Percentiles rank a stretch among this genome's conserved stretches.
Conservation (phyloP, 2,329 filamentous ascomycete species). For the Phyllosticta citribraziliensis region DNA sequence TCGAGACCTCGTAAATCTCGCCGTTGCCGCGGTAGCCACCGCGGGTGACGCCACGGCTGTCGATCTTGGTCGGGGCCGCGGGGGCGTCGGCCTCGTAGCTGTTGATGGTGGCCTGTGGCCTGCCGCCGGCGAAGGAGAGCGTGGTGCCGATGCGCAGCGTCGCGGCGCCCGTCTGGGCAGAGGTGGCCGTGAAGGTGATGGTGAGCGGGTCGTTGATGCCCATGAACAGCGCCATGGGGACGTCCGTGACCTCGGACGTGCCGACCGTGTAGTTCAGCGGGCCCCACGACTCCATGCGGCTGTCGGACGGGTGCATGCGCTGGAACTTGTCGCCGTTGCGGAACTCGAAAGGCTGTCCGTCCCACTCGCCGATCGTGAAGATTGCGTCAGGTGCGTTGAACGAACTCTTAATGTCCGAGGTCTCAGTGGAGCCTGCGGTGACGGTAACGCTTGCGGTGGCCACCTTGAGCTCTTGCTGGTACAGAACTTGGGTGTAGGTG, state of each 20-base stretch:
- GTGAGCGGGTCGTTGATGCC: conserved; percentile 49
- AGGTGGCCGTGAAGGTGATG: conserved; percentile 48
- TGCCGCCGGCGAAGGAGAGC: conserved; percentile 49
- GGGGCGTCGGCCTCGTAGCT: conserved; percentile 41
- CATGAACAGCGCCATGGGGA: conserved; percentile 60
- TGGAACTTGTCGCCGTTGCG: conserved; percentile 57
- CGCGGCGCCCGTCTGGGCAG: conserved; percentile 38
- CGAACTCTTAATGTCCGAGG: conserved; percentile 42
- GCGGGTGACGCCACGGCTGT: conserved; percentile 55
- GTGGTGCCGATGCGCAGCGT: conserved; percentile 58
- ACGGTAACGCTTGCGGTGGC: conserved; percentile 41
- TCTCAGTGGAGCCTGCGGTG: conserved; percentile 39
- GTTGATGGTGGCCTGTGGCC: conserved; percentile 50
- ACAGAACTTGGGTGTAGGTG: conserved; percentile 59
- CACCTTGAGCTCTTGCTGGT: conserved; percentile 49
- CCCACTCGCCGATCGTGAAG: conserved; percentile 57
- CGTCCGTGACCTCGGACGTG: conserved; percentile 40
- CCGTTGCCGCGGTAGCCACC: conserved; percentile 55
- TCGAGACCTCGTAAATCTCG: conserved; percentile 53
- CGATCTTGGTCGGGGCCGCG: conserved; percentile 50
- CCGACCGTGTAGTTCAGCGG: conserved; percentile 53
- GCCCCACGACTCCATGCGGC: conserved; percentile 53
- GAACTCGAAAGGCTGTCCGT: conserved; percentile 51
- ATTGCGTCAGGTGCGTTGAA: conserved; percentile 40
- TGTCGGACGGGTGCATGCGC: conserved; percentile 59